Percentiles rank a stretch among this genome's conserved stretches.
Evolutionary conservation across 2,329 filamentous ascomycete genomes (phyloP).

Genomic region (Lomentospora prolificans): DNA sequence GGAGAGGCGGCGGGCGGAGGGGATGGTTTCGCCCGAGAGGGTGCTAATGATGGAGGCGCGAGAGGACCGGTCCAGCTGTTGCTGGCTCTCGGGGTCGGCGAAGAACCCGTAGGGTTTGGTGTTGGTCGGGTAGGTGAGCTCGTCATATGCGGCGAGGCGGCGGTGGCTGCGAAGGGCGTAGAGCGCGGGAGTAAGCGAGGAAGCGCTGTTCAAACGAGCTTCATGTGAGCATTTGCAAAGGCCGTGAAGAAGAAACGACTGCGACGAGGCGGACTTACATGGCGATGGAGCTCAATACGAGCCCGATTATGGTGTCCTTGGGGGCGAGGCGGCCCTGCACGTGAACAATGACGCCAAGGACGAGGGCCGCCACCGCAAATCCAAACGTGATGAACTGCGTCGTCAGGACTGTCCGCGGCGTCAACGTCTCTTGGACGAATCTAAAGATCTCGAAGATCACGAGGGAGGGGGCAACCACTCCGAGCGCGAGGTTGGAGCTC

Average conservation of each 20-base stretch:
- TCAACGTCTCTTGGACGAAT: slow-evolving; percentile 38
- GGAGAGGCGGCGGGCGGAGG: slow-evolving; percentile 4
- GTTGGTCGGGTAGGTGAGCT: slow-evolving; percentile 39
- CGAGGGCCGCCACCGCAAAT: slow-evolving; percentile 35
- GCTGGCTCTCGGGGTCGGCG: slow-evolving; percentile 16
- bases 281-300: slow-evolving; percentile 36
- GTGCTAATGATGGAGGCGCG: slow-evolving; percentile 4
- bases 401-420: slow-evolving; percentile 44
- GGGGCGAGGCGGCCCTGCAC: slow-evolving; percentile 28
- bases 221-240: slow-evolving; percentile 8
- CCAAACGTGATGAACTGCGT: slow-evolving; percentile 40
- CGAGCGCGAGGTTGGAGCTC: slow-evolving; percentile 38
- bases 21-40: background rate
- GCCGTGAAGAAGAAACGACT: background rate
- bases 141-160: slow-evolving; percentile 36
- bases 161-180: slow-evolving; percentile 39
- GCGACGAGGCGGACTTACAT: slow-evolving; percentile 32
- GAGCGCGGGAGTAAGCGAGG: slow-evolving; percentile 30
- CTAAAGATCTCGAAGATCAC: slow-evolving; percentile 37
- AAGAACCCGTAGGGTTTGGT: slow-evolving; percentile 36
- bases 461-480: slow-evolving; percentile 34
- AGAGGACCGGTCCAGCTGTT: background rate
- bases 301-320: slow-evolving; percentile 37
- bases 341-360: slow-evolving; percentile 43
- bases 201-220: slow-evolving; percentile 21